A percentile compares a stretch with the other conserved stretches of the same genome.
phyloP scores from a whole-genome alignment of 2,329 filamentous ascomycete genomes.

The Sphaerulina populicola region DNA sequence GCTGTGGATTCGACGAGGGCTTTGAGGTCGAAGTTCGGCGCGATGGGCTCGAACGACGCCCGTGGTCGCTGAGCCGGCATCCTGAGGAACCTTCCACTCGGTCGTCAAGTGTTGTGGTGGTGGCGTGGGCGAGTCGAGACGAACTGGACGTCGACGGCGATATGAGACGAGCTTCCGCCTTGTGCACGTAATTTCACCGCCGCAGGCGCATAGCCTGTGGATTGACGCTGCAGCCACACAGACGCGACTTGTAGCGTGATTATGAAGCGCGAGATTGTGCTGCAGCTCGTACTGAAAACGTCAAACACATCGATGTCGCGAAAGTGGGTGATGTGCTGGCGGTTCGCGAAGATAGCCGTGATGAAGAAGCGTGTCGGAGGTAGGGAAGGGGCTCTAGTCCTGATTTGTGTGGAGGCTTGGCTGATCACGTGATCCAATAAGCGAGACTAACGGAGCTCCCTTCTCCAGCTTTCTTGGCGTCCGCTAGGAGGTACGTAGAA shows the following conservation, averaged over 20 bases:
- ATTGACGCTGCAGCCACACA: not conserved
- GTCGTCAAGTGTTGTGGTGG: not conserved
- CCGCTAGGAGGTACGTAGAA: not conserved
- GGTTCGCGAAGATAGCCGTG: conserved; percentile 6
- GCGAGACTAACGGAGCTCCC: too few species aligned
- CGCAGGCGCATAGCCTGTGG: conserved; percentile 12
- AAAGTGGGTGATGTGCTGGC: conserved; percentile 6
- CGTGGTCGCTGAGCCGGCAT: conserved; percentile 77
- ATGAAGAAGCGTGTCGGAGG: not conserved
- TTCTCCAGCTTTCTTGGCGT: too few species aligned
- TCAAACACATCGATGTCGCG: conserved; percentile 1
- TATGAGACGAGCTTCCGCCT: not conserved
- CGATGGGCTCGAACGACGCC: conserved; percentile 84
- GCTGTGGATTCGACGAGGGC: conserved; percentile 65
- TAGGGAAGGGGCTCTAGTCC: not conserved
- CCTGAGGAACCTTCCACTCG: not conserved
- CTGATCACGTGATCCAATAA: too few species aligned
- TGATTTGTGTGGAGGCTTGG: not conserved
- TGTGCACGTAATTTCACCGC: conserved; percentile 11
- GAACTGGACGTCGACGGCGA: not conserved
- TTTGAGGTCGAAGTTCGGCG: conserved; percentile 72
- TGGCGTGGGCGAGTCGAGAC: too few species aligned
- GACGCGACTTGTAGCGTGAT: not conserved
- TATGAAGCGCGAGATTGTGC: conserved; percentile 4
- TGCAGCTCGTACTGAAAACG: conserved; percentile 3